These are phyloP conservation scores for Colletotrichum graminicola DNA, from an alignment of 2,329 filamentous ascomycete genomes.

Conservation along the genomic window DNA sequence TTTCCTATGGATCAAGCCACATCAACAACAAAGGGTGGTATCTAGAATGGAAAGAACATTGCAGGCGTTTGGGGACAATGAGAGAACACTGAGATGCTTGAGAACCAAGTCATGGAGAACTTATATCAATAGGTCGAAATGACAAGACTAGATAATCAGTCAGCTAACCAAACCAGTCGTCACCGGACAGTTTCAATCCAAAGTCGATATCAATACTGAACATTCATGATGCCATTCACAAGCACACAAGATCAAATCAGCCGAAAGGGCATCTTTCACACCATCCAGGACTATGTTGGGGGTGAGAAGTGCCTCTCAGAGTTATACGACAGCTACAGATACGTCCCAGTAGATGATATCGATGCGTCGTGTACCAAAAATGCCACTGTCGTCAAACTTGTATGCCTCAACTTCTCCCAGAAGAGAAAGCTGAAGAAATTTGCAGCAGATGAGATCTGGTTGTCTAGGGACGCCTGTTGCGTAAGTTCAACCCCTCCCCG, in stretches of 20 bases:
- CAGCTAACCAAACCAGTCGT: neutral
- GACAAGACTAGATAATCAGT: neutral
- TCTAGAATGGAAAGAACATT: neutral
- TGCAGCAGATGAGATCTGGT: constrained; percentile 3
- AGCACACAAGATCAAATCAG: neutral
- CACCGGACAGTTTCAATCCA: neutral
- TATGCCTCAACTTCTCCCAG: neutral
- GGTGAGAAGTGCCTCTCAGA: neutral
- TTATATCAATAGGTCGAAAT: neutral
- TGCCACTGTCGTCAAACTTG: neutral
- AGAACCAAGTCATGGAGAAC: neutral
- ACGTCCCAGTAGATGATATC: neutral
- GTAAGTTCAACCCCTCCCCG: neutral
- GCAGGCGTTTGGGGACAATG: neutral
- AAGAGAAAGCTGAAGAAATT: constrained; percentile 4
- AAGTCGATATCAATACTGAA: neutral
- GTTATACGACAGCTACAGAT: neutral
- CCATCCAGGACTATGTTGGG: neutral
- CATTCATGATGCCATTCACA: neutral
- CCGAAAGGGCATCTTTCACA: constrained; percentile 7
- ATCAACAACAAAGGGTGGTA: neutral
- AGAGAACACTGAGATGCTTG: neutral
- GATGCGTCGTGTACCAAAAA: constrained; percentile 10
- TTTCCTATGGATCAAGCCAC: neutral
- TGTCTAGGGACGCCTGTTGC: constrained; percentile 12